phyloP scores from a whole-genome alignment of 2,329 filamentous ascomycete genomes.

The Madurella fahalii region DNA sequence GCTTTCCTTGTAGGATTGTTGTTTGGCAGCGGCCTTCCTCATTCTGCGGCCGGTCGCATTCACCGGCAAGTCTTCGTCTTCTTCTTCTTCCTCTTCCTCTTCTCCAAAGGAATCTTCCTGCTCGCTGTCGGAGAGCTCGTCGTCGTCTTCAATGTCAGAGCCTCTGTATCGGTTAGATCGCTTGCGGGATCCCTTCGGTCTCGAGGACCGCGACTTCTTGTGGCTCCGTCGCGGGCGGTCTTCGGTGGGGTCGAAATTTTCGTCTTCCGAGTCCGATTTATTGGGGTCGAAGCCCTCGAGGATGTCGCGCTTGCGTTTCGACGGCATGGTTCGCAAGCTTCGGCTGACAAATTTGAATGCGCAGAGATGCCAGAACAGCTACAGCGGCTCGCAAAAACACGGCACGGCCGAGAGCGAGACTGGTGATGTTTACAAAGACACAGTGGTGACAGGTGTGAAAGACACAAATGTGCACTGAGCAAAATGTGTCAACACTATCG shows the following conservation, averaged over 20 bases:
- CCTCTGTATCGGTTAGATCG: slow-evolving; percentile 48
- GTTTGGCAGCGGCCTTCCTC: slow-evolving; percentile 42
- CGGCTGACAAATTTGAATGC: background rate
- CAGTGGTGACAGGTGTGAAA: background rate
- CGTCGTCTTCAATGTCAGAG: slow-evolving; percentile 60
- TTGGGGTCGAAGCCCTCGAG: slow-evolving; percentile 61
- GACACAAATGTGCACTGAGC: background rate
- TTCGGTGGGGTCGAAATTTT: slow-evolving; percentile 58
- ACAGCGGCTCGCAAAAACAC: background rate
- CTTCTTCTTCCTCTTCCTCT: slow-evolving; percentile 37
- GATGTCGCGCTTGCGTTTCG: slow-evolving; percentile 54
- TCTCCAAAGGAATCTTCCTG: slow-evolving; percentile 46
- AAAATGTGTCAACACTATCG: background rate
- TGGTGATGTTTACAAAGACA: background rate
- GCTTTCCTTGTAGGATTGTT: slow-evolving; percentile 45
- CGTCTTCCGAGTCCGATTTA: slow-evolving; percentile 62
- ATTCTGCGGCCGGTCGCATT: slow-evolving; percentile 42
- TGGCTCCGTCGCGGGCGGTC: slow-evolving; percentile 39
- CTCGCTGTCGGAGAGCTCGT: slow-evolving; percentile 52
- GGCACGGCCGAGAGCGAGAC: background rate
- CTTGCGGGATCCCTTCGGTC: slow-evolving; percentile 31
- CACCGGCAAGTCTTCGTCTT: slow-evolving; percentile 36
- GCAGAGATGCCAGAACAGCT: background rate
- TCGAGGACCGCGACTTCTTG: slow-evolving; percentile 37
- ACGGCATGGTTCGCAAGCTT: slow-evolving; percentile 32